Evolutionary conservation across 2,329 filamentous ascomycete genomes (phyloP).

Genomic region (Aspergillus fructus): DNA sequence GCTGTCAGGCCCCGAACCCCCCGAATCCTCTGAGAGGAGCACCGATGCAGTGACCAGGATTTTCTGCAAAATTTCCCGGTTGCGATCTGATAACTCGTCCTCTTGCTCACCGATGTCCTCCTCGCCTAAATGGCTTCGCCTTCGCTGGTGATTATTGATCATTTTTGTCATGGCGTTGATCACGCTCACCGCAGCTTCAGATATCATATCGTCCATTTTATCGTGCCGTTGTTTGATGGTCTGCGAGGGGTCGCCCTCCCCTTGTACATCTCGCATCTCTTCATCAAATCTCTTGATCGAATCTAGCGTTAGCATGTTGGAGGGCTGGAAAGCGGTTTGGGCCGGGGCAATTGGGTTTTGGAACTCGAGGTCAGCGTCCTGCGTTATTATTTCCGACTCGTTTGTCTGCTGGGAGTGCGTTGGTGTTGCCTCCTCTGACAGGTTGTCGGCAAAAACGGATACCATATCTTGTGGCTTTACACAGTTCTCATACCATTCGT

Average conservation of each 20-base stretch:
- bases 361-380: constrained; percentile 2
- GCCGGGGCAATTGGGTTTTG: constrained; percentile 3
- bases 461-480: constrained; percentile 22
- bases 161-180: constrained; percentile 35
- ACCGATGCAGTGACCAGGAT: constrained; percentile 31
- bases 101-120: constrained; percentile 21
- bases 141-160: constrained; percentile 28
- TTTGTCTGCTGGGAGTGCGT: constrained; percentile 15
- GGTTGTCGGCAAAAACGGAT: constrained; percentile 16
- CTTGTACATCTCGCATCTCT: constrained; percentile 1
- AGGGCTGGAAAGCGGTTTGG: constrained; percentile 1
- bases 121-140: constrained; percentile 22
- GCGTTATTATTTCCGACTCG: constrained; percentile 10
- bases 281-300: constrained; percentile 10
- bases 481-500: constrained; percentile 35
- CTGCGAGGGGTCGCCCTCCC: constrained; percentile 5
- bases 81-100: constrained; percentile 24
- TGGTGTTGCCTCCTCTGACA: constrained; percentile 16
- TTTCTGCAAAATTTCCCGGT: constrained; percentile 34
- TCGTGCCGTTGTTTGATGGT: constrained; percentile 2
- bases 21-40: constrained; percentile 19
- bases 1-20: constrained; percentile 5
- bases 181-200: constrained; percentile 32
- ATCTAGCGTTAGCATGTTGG: constrained; percentile 9
- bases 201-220: constrained; percentile 23